Evolutionary conservation across 805 yeast genomes (phyloP), one percentile per base, ranked within the genome.

Genomic region (Clavispora asparagi): DNA sequence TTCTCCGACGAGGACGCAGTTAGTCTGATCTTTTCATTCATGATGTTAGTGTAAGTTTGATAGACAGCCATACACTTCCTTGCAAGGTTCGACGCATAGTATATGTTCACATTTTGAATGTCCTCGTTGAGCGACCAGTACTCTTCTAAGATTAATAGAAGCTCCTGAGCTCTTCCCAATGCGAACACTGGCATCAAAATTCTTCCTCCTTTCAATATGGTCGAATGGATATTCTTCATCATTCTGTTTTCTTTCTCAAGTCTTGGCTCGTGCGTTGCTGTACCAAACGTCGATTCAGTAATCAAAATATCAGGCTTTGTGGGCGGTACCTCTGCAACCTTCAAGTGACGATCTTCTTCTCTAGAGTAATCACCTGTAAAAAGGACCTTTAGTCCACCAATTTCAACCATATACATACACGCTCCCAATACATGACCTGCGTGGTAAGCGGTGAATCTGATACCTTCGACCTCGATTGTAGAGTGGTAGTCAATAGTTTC

Each of bases 401-500:
- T 85, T 64, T 94, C 99, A 41, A 94, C 80, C 54, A 94, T 83
- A 64, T 84, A 94, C 98, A 94, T 94, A 11, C 98, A 97, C 10
- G 99, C 98, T 45, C 99, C 99, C 39, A 94, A 72, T 11, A 94
- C 99, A 74, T 94, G 99, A n/a, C 99, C 99, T 7, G 99, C 99
- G 68, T 92, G 99, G 64, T 85, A 94, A 1, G 99, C 99, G 1
- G 99, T 94, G 70, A 94, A 92, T 60, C 94, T 76, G 46, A 94
- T 84, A 43, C 99, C 99, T 48, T 87, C 95, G 31, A 91, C 87
- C 57, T 94, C 98, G 53, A 89, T 79, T 0, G 99, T 94, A 5
- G 97, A 88, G 65, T 94, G 98, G 65, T 85, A 94, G 64, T 94
- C 99, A 23, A 94, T 81, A 1, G 98, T 88, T 64, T 94, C 98